A percentile compares a stretch with the other conserved stretches of the same genome.
These are phyloP conservation scores for Euphrasia confusa DNA, from an alignment of 257 asterid genomes.

Conservation along the genomic window DNA sequence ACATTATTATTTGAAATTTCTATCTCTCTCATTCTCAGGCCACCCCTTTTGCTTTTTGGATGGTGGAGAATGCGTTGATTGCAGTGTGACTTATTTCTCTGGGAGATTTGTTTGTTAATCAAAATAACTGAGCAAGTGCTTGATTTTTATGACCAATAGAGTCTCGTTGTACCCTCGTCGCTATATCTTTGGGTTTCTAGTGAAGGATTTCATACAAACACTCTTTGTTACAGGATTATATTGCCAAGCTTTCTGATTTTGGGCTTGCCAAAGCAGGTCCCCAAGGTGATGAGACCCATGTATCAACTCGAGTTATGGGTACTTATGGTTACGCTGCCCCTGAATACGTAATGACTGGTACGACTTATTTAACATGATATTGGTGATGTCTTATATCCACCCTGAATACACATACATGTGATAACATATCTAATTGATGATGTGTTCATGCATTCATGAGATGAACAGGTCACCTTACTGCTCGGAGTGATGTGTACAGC, in stretches of 20 bases:
- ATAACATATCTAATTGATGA: not conserved
- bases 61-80: not conserved
- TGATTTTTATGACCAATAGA: not conserved
- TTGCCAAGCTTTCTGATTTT: slow-evolving; percentile 95
- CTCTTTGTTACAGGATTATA: slow-evolving; percentile 68
- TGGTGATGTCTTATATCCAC: not conserved
- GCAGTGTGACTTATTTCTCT: slow-evolving; percentile 16
- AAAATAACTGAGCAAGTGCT: slow-evolving; percentile 5
- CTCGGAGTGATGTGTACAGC: slow-evolving; percentile 98
- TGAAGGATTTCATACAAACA: slow-evolving; percentile 7
- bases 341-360: slow-evolving; percentile 99
- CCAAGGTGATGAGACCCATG: slow-evolving; percentile 98
- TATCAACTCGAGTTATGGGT: slow-evolving; percentile 98
- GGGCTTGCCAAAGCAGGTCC: slow-evolving; percentile 99
- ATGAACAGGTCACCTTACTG: slow-evolving; percentile 90
- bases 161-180: slow-evolving; percentile 9
- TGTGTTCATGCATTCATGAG: not conserved
- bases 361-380: slow-evolving; percentile 1
- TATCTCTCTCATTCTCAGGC: slow-evolving; percentile 2
- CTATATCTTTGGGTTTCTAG: slow-evolving; percentile 1
- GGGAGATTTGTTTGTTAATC: slow-evolving; percentile 13
- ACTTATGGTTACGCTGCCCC: slow-evolving; percentile 99
- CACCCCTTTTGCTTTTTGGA: not conserved
- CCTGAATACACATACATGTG: not conserved
- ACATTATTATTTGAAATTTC: slow-evolving; percentile 10